Evolutionary conservation across 2,329 filamentous ascomycete species (phyloP), one percentile per base, ranked within the genome.

Genomic region (Allantophomopsis lycopodina): DNA sequence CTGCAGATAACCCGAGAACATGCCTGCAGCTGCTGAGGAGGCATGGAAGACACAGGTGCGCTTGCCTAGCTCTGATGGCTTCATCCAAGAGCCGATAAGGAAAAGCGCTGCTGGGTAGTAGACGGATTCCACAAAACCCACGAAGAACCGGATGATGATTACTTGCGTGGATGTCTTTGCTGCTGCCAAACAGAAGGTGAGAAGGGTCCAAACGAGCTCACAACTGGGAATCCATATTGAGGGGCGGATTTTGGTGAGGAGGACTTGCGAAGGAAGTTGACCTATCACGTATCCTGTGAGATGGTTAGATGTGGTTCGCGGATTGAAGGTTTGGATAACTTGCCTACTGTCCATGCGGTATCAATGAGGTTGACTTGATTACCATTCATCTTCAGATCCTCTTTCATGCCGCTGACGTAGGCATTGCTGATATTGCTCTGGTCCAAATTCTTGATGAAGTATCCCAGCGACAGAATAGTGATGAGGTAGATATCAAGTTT

Each of bases 231-330:
- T 59, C 59, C 59, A 64, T 37, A 63, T 53, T 4, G 60, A 62
- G 0, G 64, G 64, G 2, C 62, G 56, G 7, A 66, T 51, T 44
- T 55, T 57, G 1, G 57, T 63, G 45, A 60, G 55, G 42, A 62
- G 55, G 31, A 64, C 42, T 31, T 60, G 62, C 5, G 55, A 58
- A 2, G 61, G 58, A 32, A 58, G 53, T 31, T 63, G 55, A 0
- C 60, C 58, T 54, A 79, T 59, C 0, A 73, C 68, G 46, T 79
- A 79, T 7, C 75, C 75, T 28, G 8, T 28, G 8, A 28, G 23
- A 10, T 28, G 5, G 23, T 28, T 28, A 28, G 23, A 28, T 28
- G 23, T 10, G 3, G 23, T 28, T 28, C 23, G 3, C 10, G 11
- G 10, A 10, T 8, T 28, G 23, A 8, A 8, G 3, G 3, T 12